Conservation (phyloP, 371 early-diverging fungal genomes). For the Zychaea mexicana region DNA sequence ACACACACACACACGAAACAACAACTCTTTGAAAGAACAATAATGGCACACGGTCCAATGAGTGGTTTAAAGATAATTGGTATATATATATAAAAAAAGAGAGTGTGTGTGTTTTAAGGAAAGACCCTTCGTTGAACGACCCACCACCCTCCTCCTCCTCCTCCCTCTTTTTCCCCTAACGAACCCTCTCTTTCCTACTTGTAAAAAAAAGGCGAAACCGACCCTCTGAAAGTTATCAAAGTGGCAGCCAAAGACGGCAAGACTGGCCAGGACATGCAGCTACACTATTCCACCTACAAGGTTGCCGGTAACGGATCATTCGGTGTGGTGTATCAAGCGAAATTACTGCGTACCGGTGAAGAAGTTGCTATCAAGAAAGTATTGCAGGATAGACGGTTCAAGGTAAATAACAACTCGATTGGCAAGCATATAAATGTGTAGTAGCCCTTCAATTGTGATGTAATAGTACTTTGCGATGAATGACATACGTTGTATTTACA, state of each 20-base stretch:
- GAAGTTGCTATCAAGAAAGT: constrained; percentile 95
- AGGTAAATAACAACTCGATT: constrained; percentile 50
- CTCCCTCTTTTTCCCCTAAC: too few relatives aligned
- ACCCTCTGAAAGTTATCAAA: constrained; percentile 48
- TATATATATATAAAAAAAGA: not conserved
- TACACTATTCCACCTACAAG: constrained; percentile 87
- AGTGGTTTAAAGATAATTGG: constrained; percentile 31
- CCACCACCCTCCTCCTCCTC: too few relatives aligned
- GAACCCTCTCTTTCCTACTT: too few relatives aligned
- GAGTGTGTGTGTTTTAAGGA: not conserved
- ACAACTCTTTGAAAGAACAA: not conserved
- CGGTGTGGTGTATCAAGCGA: constrained; percentile 95
- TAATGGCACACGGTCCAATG: constrained; percentile 32
- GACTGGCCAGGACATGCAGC: constrained; percentile 79
- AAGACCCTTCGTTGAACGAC: too few relatives aligned
- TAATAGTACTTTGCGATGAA: not conserved
- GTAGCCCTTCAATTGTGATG: too few relatives aligned
- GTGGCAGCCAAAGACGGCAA: constrained; percentile 83
- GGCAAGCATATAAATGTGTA: too few relatives aligned
- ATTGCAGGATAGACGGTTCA: constrained; percentile 93
- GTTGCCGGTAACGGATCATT: constrained; percentile 95
- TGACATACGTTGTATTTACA: not conserved
- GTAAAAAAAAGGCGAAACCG: constrained; percentile 38
- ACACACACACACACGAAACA: not conserved
- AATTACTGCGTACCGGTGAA: constrained; percentile 76